Percentiles rank a stretch among this genome's conserved stretches.
Evolutionary conservation across 768 basidiomycete species (phyloP).

Genomic region (button mushroom (Agaricus bisporus)): DNA sequence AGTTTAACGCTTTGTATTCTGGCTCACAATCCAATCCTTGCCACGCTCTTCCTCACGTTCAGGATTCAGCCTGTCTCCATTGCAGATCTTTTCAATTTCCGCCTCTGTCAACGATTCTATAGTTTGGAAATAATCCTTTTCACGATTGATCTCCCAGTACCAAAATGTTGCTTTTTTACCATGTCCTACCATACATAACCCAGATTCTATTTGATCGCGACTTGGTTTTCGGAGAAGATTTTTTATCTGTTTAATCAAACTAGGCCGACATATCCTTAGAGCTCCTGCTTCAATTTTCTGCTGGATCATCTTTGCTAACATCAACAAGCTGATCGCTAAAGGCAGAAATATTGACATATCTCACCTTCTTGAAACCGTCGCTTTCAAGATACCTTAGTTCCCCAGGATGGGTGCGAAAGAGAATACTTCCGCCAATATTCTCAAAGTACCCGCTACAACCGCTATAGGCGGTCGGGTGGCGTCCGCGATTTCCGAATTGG

Average conservation of each 20-base stretch:
- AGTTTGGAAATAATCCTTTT: background rate
- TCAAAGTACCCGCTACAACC: background rate
- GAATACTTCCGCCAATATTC: background rate
- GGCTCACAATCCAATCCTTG: too few species aligned
- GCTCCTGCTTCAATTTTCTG: background rate
- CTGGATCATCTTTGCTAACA: background rate
- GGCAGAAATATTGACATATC: too few species aligned
- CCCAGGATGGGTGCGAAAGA: background rate
- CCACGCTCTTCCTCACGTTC: too few species aligned
- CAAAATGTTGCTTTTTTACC: background rate
- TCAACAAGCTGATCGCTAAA: background rate
- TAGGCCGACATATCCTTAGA: background rate
- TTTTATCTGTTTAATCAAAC: background rate
- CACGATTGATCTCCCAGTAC: slow-evolving; percentile 1
- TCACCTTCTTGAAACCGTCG: background rate
- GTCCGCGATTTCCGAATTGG: background rate
- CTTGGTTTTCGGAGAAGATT: background rate
- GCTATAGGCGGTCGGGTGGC: background rate
- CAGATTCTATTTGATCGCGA: background rate
- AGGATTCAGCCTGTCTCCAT: too few species aligned
- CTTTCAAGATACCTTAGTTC: background rate
- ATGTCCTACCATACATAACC: background rate
- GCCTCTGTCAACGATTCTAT: background rate
- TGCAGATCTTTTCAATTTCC: background rate
- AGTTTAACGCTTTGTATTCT: too few species aligned